A percentile compares a stretch with the other conserved stretches of the same genome.
Conservation (phyloP, 768 basidiomycete species). For the Boletellus emodensis region DNA sequence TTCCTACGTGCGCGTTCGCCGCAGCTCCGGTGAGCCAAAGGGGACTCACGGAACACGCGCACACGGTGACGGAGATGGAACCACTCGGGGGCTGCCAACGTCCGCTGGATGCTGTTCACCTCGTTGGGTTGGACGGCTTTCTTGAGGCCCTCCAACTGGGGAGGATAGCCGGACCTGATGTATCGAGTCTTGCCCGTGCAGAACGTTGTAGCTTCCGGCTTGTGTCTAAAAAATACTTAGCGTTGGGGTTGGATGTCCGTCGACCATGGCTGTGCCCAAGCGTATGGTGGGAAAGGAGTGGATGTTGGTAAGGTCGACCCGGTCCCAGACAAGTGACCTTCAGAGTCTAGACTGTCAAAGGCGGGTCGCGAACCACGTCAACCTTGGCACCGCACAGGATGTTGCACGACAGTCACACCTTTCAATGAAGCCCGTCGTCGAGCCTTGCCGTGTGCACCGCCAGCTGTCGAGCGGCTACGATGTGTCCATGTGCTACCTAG, state of each 20-base stretch:
- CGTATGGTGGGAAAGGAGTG: slow-evolving; percentile 13
- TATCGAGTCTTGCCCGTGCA: slow-evolving; percentile 60
- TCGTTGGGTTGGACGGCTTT: slow-evolving; percentile 55
- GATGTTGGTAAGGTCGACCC: no score
- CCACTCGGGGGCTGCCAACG: slow-evolving; percentile 69
- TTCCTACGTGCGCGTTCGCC: slow-evolving; percentile 4
- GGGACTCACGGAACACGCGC: background rate
- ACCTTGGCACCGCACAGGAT: no score
- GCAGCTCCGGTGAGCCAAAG: background rate
- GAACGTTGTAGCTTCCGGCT: slow-evolving; percentile 19
- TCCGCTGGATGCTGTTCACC: slow-evolving; percentile 65
- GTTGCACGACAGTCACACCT: no score
- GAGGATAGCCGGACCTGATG: slow-evolving; percentile 56
- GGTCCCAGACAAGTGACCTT: no score
- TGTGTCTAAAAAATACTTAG: background rate
- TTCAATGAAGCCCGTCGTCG: no score
- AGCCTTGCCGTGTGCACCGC: slow-evolving; percentile 12
- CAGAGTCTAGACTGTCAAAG: no score
- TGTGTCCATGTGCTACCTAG: no score
- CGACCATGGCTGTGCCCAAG: background rate
- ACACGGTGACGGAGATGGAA: slow-evolving; percentile 65
- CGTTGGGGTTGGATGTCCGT: background rate
- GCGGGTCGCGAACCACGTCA: no score
- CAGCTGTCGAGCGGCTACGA: background rate
- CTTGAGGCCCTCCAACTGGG: slow-evolving; percentile 62